These are phyloP conservation scores for Solanum phureja DNA, from an alignment of 257 asterid genomes.

Conservation along the genomic window DNA sequence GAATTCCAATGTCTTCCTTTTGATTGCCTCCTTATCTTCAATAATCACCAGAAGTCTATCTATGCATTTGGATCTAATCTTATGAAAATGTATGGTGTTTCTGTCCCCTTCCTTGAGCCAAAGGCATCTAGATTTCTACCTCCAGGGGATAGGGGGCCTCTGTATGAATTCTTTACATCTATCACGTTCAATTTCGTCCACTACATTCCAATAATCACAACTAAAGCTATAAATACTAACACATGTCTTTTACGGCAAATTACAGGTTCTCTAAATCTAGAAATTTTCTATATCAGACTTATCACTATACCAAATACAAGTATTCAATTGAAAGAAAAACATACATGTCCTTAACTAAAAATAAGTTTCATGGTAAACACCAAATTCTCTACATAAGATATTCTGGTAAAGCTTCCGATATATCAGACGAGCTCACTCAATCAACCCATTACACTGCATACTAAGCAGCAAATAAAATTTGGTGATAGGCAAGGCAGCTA, in stretches of 20 bases:
- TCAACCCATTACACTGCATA: background rate
- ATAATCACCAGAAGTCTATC: background rate
- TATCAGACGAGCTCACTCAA: background rate
- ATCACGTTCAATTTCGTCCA: background rate
- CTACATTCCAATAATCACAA: background rate
- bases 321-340: background rate
- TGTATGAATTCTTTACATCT: background rate
- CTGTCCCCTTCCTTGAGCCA: background rate
- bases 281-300: background rate
- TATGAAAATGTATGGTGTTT: background rate
- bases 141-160: background rate
- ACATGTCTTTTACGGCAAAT: background rate
- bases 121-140: background rate
- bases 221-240: background rate
- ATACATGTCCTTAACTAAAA: background rate
- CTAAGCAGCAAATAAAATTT: background rate
- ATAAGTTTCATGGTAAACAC: background rate
- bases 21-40: background rate
- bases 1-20: background rate
- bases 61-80: background rate
- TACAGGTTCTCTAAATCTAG: background rate
- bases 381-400: background rate
- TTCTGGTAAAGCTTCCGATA: background rate
- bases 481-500: background rate
- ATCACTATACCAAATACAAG: background rate